Evolutionary conservation across 306 rosid genomes (phyloP), one percentile per base, ranked within the genome.

Genomic region (Corylus avellana): DNA sequence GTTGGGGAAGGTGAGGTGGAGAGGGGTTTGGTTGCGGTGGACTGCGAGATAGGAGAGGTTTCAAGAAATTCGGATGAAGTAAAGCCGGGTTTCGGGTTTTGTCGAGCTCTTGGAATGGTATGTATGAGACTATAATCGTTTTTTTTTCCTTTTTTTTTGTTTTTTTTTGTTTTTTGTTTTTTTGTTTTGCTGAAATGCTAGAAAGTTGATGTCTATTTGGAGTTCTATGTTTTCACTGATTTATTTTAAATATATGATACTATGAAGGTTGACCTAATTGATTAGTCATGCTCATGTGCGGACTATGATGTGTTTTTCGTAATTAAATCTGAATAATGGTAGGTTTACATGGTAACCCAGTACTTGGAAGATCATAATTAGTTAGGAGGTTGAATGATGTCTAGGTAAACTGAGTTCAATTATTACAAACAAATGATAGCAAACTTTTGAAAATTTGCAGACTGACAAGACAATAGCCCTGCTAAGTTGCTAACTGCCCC

Each of bases 41-140:
- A 79, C 73, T 46, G 49, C 76, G 88, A 85, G 53, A 72, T 73
- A 46, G 86, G 84, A 48, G 73, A 49, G 8, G 74, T 74, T 44
- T 77, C 78, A 1, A 75, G 55, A 74, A 69, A 73, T 76, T 27
- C 17, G 1, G 83, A 22, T 59, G 87, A 83, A 49, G 84, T 68
- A 42, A 87, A 90, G 75, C 78, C 69, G 11, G 12, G 80, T 77
- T 84, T 81, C 50, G 83, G 91, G 51, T 59, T 91, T 2, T 78
- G 73, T 50, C 77, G 80, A 79, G 79, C 74, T 58, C 32, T 88
- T 75, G 79, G 76, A 85, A 73, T 83, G 94, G 98, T 92, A 89
- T 42, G 91, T 75, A 77, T 70, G 29, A 51, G n/a, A 2, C 49
- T 12, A 67, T 12, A 56, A 25, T 57, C 62, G 49, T 61, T 68